Evolutionary conservation across 257 asterid species (phyloP), one percentile per base, ranked within the genome.

Genomic region (Fraxinus excelsior): DNA sequence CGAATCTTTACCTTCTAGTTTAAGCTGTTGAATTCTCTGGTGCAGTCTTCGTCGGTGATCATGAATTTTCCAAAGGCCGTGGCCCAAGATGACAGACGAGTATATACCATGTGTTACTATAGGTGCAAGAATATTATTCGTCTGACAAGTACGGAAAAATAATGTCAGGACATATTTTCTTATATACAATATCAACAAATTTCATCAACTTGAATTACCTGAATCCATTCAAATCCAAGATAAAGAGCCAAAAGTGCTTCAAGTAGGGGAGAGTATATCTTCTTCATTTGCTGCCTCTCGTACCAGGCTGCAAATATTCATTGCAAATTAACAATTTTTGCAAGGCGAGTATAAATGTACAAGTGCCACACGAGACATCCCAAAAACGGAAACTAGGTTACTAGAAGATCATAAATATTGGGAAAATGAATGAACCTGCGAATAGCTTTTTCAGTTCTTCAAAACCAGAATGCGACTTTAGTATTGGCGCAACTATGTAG

Each of bases 211-310:
- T 6, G 6, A 78, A 71, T 78, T 81, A 95, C 99, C 93, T 91
- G 99, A 69, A 90, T 93, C 98, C 98, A 95, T 84, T 95, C 98
- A 53, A 90, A 90, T 78, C 99, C 99, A 29, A 95, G 98, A 84
- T 95, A 95, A 40, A 95, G 98, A 23, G 90, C 99, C 83, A 95
- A 80, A 83, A 88, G 73, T 71, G 94, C 86, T 80, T 95, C 99
- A 4, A 95, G 90, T 31, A 95, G 79, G 21, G 98, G 97, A 73
- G 99, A 95, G 82, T 93, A 95, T 73, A 93, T 95, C 94, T 93
- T 95, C 75, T 95, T 95, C 97, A 92, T 88, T 79, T 95, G 96
- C 81, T 98, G 86, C 81, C 93, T 89, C 81, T 93, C 94, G 3
- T 91, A 89, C 99, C 99, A 93, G 65, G 99, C 99, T 95, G 94